A percentile compares a stretch with the other conserved stretches of the same genome.
These are phyloP conservation scores for Bimuria novae-zelandiae DNA, from an alignment of 2,329 filamentous ascomycete genomes.

Conservation along the genomic window DNA sequence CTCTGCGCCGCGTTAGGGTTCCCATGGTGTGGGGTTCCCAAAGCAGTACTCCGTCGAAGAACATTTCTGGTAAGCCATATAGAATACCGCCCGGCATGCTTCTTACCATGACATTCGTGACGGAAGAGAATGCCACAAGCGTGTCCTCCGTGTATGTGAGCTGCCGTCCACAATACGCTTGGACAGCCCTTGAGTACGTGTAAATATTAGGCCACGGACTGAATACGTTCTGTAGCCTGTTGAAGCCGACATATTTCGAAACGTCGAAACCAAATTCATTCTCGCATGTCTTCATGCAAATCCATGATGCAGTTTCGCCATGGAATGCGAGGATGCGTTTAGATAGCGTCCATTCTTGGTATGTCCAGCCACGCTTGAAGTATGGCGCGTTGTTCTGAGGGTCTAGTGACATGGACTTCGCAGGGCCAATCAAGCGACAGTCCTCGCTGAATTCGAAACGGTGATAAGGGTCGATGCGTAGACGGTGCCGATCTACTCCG, in stretches of 20 bases:
- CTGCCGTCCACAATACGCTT: background rate
- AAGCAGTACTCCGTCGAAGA: conserved; percentile 13
- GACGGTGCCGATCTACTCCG: background rate
- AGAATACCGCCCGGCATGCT: conserved; percentile 13
- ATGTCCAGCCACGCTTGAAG: conserved; percentile 12
- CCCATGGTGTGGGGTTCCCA: conserved; percentile 8
- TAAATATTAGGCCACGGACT: conserved; percentile 4
- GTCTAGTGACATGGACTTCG: background rate
- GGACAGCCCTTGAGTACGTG: background rate
- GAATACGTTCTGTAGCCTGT: background rate
- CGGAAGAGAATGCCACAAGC: conserved; percentile 13
- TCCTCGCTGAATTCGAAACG: background rate
- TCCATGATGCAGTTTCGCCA: conserved; percentile 2
- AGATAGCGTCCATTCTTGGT: conserved; percentile 10
- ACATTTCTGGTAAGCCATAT: conserved; percentile 14
- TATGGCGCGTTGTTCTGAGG: background rate
- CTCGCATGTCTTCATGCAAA: background rate
- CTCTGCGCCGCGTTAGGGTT: background rate
- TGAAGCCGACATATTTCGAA: background rate
- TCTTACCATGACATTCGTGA: conserved; percentile 1
- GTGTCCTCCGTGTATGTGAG: conserved; percentile 15
- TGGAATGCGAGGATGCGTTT: conserved; percentile 8
- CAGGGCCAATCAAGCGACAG: background rate
- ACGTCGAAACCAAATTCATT: background rate
- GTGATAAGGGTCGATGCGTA: background rate